Evolutionary conservation across 208 protist genomes (phyloP).

Genomic region (Wallacemonas sp.): DNA sequence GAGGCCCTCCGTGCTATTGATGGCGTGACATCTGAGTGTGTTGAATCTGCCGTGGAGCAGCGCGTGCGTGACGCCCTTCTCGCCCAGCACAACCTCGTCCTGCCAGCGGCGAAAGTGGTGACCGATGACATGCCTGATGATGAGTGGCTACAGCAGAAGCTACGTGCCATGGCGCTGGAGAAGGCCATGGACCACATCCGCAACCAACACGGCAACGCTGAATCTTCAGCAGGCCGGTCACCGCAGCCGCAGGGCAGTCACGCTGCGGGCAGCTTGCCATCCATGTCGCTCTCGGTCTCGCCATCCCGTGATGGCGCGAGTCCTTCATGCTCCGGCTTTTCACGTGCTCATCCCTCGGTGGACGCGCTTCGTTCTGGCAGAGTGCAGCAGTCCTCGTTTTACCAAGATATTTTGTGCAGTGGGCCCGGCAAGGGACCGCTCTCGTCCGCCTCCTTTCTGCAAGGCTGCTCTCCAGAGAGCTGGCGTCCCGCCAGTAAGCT

Average conservation of each 20-base stretch:
- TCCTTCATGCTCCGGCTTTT: too few relatives aligned
- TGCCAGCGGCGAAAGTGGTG: constrained; percentile 12
- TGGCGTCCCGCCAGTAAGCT: too few relatives aligned
- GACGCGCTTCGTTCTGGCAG: not conserved
- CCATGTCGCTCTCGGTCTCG: not conserved
- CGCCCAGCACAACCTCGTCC: constrained; percentile 12
- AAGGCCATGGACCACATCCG: constrained; percentile 20
- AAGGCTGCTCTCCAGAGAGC: not conserved
- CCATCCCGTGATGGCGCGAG: not conserved
- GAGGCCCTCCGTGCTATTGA: not conserved
- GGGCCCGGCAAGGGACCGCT: not conserved
- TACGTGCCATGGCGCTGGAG: constrained; percentile 21
- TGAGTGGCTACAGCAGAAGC: constrained; percentile 25
- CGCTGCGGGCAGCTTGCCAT: not conserved
- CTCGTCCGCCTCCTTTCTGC: not conserved
- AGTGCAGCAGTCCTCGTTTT: constrained; percentile 9
- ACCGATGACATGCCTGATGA: constrained; percentile 27
- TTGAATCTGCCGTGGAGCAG: constrained; percentile 12
- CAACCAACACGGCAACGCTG: not conserved
- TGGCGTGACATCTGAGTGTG: constrained; percentile 14
- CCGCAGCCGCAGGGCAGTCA: too few relatives aligned
- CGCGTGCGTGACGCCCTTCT: constrained; percentile 9
- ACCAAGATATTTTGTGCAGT: not conserved
- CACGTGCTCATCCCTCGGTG: too few relatives aligned
- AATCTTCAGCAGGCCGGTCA: too few relatives aligned